Evolutionary conservation across 306 rosid species (phyloP).

Genomic region (Cucurbita ficifolia): DNA sequence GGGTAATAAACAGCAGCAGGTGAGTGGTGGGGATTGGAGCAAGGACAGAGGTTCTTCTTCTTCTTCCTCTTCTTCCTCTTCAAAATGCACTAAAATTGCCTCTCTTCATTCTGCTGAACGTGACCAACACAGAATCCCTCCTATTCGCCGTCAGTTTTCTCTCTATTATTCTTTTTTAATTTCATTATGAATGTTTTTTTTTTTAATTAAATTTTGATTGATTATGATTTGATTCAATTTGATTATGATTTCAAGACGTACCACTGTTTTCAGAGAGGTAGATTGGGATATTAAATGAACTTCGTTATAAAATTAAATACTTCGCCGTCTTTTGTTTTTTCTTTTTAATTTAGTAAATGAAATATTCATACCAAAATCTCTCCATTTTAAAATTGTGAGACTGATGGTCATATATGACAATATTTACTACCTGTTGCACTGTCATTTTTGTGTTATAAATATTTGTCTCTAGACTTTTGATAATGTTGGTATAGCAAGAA

Average conservation of each 20-base stretch:
- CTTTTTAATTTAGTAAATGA: no score
- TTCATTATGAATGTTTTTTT: not conserved
- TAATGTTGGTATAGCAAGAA: no score
- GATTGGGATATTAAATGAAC: not conserved
- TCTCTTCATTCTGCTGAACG: conserved; percentile 38
- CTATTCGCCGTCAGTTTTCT: conserved; percentile 67
- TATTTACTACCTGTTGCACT: no score
- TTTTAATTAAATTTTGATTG: not conserved
- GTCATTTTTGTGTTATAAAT: no score
- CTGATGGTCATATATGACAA: no score
- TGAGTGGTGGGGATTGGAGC: conserved; percentile 40
- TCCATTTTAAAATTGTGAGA: no score
- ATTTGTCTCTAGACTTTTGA: no score
- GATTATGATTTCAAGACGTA: not conserved
- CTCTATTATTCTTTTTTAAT: not conserved
- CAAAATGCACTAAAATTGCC: conserved; percentile 37
- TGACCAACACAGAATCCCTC: conserved; percentile 61
- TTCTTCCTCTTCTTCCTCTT: conserved; percentile 53
- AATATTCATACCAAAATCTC: no score
- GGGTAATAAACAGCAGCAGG: conserved; percentile 41
- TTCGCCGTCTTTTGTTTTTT: no score
- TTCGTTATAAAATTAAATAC: not conserved
- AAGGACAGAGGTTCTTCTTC: conserved; percentile 29
- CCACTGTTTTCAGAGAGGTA: not conserved
- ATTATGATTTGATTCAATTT: no score